phyloP scores from a whole-genome alignment of 1,284 basidiomycete genomes.

The Malassezia sp. region DNA sequence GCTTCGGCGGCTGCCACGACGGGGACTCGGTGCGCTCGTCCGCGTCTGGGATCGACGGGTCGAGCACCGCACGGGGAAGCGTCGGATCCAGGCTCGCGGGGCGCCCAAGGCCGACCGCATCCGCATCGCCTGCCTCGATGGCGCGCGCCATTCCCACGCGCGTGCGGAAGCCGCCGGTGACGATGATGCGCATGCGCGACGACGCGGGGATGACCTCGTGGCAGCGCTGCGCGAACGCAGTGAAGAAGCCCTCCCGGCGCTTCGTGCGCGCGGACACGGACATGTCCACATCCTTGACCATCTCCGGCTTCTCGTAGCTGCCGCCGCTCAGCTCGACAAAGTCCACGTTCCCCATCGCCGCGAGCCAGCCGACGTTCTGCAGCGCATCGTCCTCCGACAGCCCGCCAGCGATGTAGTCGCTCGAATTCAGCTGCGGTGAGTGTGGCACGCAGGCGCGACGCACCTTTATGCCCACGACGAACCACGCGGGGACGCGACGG shows the following conservation, averaged over 20 bases:
- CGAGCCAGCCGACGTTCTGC: slow-evolving; percentile 57
- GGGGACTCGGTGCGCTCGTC: slow-evolving; percentile 1
- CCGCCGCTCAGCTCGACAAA: slow-evolving; percentile 80
- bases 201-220: slow-evolving; percentile 23
- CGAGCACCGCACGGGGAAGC: slow-evolving; percentile 8
- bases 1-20: neutral
- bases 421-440: slow-evolving; percentile 65
- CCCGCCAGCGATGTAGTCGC: slow-evolving; percentile 61
- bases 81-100: slow-evolving; percentile 6
- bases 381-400: slow-evolving; percentile 54
- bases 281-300: too few relatives aligned
- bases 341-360: slow-evolving; percentile 59
- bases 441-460: too few relatives aligned
- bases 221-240: slow-evolving; percentile 48
- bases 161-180: slow-evolving; percentile 68
- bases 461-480: slow-evolving; percentile 73
- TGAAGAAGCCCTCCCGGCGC: slow-evolving; percentile 51
- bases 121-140: slow-evolving; percentile 14
- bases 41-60: slow-evolving; percentile 6
- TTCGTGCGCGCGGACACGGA: slow-evolving; percentile 21
- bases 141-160: slow-evolving; percentile 55
- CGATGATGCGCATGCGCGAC: slow-evolving; percentile 53
- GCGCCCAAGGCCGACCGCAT: slow-evolving; percentile 12
- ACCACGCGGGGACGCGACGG: slow-evolving; percentile 53
- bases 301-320: slow-evolving; percentile 68